A percentile compares a stretch with the other conserved stretches of the same genome.
phyloP scores from a whole-genome alignment of 176 grass and related monocot species.

The Leersia perrieri region DNA sequence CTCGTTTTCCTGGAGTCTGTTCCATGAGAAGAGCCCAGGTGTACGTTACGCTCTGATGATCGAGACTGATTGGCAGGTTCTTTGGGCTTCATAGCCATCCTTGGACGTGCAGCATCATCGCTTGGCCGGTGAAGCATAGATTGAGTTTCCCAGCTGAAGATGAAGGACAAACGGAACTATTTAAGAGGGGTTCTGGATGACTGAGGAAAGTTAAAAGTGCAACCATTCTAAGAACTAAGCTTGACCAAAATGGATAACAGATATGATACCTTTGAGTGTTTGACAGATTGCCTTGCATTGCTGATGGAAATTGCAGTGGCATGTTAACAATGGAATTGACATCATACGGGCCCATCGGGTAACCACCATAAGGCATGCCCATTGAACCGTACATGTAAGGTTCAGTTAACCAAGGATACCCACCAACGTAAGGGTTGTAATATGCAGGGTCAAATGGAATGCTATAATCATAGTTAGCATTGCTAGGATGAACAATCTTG shows the following conservation, averaged over 20 bases:
- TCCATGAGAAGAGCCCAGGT: constrained; percentile 6
- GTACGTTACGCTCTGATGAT: constrained; percentile 14
- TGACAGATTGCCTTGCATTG: constrained; percentile 37
- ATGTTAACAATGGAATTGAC: constrained; percentile 15
- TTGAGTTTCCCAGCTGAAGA: constrained; percentile 25
- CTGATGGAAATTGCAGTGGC: constrained; percentile 13
- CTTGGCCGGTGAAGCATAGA: not conserved
- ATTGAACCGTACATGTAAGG: constrained; percentile 36
- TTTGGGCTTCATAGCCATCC: constrained; percentile 1
- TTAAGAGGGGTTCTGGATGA: not conserved
- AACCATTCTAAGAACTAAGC: not conserved
- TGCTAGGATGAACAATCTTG: constrained; percentile 18
- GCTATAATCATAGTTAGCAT: constrained; percentile 30
- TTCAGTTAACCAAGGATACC: constrained; percentile 34
- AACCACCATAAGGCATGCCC: constrained; percentile 32
- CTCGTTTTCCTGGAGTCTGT: constrained; percentile 13
- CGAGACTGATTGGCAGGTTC: not conserved
- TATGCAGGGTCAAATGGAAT: constrained; percentile 33
- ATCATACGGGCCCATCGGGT: constrained; percentile 25
- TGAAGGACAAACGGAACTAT: not conserved
- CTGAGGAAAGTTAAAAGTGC: not conserved
- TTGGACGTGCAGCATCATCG: constrained; percentile 14
- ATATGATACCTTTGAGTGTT: constrained; percentile 24
- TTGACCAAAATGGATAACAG: not conserved
- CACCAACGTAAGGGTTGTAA: constrained; percentile 37